phyloP scores from a whole-genome alignment of 352 stramenopile genomes.

The Saprolegnia parasitica region DNA sequence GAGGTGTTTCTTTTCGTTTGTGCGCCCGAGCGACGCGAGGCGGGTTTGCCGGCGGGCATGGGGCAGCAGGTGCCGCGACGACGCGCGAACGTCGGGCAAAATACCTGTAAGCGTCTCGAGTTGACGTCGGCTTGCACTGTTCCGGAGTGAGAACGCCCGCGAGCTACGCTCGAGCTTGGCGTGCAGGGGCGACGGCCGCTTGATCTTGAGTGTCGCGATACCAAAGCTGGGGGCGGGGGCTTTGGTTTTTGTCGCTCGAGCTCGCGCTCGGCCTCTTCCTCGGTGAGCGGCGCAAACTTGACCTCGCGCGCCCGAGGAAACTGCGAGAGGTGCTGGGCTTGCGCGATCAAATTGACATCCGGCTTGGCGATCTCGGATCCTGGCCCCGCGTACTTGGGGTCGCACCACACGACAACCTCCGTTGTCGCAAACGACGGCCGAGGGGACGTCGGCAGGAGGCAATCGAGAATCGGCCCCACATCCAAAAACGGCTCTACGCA shows the following conservation, averaged over 20 bases:
- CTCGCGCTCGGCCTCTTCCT: background rate
- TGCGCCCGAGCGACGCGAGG: background rate
- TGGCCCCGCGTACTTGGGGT: conserved; percentile 16
- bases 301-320: background rate
- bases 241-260: conserved; percentile 13
- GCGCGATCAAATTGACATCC: background rate
- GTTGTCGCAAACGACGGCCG: conserved; percentile 2
- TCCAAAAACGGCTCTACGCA: conserved; percentile 25
- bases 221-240: conserved; percentile 11
- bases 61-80: background rate
- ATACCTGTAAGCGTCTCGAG: background rate
- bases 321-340: background rate
- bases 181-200: background rate
- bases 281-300: conserved; percentile 13
- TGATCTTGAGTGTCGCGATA: conserved; percentile 12
- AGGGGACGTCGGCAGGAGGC: conserved; percentile 11
- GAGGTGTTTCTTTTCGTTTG: conserved; percentile 17
- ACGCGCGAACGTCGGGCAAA: background rate
- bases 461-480: conserved; percentile 11
- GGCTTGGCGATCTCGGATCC: conserved; percentile 26
- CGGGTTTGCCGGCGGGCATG: background rate
- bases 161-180: background rate
- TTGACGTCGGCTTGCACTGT: background rate
- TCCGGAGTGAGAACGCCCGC: background rate
- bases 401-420: conserved; percentile 19